phyloP scores from a whole-genome alignment of 768 basidiomycete genomes.

The Gelatoporia subvermispora region DNA sequence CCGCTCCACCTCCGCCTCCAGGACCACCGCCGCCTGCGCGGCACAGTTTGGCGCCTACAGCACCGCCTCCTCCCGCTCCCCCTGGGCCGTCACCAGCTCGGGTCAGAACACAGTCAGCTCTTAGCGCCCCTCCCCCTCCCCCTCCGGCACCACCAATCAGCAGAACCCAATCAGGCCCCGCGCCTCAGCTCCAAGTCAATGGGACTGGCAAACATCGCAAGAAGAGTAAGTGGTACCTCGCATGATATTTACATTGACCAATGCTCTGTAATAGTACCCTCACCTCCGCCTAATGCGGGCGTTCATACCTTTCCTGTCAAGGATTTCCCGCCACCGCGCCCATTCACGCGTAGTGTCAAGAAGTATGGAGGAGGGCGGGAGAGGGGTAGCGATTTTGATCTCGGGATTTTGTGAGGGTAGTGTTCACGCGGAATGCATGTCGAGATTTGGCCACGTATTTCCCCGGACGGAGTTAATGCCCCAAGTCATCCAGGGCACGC shows the following conservation, averaged over 20 bases:
- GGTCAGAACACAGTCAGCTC: constrained; percentile 10
- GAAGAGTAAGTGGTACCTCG: constrained; percentile 20
- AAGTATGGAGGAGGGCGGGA: constrained; percentile 62
- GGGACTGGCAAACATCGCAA: constrained; percentile 12
- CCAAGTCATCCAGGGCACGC: not conserved
- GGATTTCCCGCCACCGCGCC: constrained; percentile 75
- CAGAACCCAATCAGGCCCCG: not conserved
- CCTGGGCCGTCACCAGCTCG: constrained; percentile 14
- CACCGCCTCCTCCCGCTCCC: constrained; percentile 16
- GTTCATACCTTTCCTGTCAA: constrained; percentile 69
- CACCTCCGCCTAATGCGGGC: constrained; percentile 60
- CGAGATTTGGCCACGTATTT: constrained; percentile 14
- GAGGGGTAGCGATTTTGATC: constrained; percentile 70
- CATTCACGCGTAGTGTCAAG: constrained; percentile 45
- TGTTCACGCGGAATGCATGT: constrained; percentile 4
- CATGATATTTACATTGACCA: constrained; percentile 10
- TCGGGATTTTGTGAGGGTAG: constrained; percentile 27
- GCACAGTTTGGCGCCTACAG: constrained; percentile 4
- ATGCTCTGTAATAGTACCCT: constrained; percentile 34
- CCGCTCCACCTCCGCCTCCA: constrained; percentile 26
- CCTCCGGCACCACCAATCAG: constrained; percentile 6
- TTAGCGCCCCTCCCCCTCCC: constrained; percentile 8
- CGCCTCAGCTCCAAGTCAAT: constrained; percentile 12
- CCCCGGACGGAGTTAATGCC: no score
- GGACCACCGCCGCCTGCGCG: constrained; percentile 8